Conservation (phyloP, 2,329 filamentous ascomycete genomes). For the Lecanicillium sp. region DNA sequence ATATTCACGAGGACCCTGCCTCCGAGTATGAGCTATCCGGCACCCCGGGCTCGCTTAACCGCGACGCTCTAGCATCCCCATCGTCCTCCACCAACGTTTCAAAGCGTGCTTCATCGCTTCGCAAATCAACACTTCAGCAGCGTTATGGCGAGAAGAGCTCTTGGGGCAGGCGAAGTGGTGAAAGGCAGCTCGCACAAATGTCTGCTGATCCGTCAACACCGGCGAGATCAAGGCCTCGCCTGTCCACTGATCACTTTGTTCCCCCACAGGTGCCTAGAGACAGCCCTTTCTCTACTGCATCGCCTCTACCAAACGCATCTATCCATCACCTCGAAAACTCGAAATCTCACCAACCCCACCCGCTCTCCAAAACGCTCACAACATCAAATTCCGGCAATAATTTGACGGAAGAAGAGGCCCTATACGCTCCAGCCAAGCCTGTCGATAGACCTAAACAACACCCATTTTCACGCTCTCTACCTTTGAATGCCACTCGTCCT, state of each 20-base stretch:
- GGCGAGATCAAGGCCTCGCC: conserved; percentile 57
- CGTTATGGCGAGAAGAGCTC: conserved; percentile 62
- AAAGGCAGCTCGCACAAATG: conserved; percentile 44
- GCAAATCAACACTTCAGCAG: conserved; percentile 83
- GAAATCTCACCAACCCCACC: conserved; percentile 57
- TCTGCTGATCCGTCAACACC: conserved; percentile 47
- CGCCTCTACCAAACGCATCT: conserved; percentile 43
- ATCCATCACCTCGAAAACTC: conserved; percentile 37
- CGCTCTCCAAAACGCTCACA: conserved; percentile 76
- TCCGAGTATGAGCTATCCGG: conserved; percentile 46
- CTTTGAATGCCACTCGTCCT: conserved; percentile 29
- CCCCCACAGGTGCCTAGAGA: conserved; percentile 54
- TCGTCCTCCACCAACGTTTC: conserved; percentile 47
- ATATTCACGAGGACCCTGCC: conserved; percentile 40
- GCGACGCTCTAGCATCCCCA: conserved; percentile 35
- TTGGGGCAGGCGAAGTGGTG: conserved; percentile 51
- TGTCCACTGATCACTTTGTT: conserved; percentile 72
- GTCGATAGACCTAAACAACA: conserved; percentile 21
- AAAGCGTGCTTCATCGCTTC: conserved; percentile 66
- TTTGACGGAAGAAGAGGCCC: conserved; percentile 56
- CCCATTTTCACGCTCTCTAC: conserved; percentile 29
- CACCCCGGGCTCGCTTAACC: conserved; percentile 18
- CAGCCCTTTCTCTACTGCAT: conserved; percentile 51
- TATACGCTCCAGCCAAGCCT: conserved; percentile 21
- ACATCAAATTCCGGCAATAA: conserved; percentile 81